Evolutionary conservation across 2,329 filamentous ascomycete genomes (phyloP), one percentile per base, ranked within the genome.

Genomic region (Sporothrix variecibatus): DNA sequence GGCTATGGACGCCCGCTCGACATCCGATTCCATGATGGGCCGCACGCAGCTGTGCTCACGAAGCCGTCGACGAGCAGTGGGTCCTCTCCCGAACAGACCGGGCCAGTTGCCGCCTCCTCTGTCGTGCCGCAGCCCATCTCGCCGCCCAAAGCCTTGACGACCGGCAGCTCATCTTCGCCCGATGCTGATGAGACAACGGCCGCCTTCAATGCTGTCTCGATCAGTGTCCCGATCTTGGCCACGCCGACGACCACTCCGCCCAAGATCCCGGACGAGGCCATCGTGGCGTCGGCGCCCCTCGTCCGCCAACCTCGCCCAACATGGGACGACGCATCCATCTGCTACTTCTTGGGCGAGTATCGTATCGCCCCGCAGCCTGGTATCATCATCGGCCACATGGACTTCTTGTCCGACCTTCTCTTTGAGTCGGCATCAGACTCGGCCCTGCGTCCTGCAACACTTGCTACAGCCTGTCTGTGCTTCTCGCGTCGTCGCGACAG

Each of bases 331-430:
- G 65, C 65, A 15, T 51, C 43, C 17, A 17, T 69, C 43, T 51
- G 65, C 65, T 53, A 69, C 43, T 69, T 69, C 26, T 26, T 69
- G 15, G 26, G 43, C 43, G 65, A 69, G 43, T 69, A 53, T 43
- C 40, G 65, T 26, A 43, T 69, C 15, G 12, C 40, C 26, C 43
- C 40, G 3, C 65, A 38, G 65, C 43, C 65, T 2, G 65, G 65
- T 43, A 49, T 69, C 26, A 69, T 69, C 5, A 34, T 49, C 17
- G 65, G 65, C 65, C 65, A 69, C 26, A 49, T 69, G 40, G 65
- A 69, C 65, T 69, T 69, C 11, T 31, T 69, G 65, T 49, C 65
- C 4, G 65, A 69, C 7, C 43, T 69, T 20, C 15, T 69, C 17
- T 69, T 69, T 26, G 65, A 69, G 28, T 9, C 43, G 7, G 17